Evolutionary conservation across 345 rosid species (phyloP).

Genomic region (Ailanthus altissimus): DNA sequence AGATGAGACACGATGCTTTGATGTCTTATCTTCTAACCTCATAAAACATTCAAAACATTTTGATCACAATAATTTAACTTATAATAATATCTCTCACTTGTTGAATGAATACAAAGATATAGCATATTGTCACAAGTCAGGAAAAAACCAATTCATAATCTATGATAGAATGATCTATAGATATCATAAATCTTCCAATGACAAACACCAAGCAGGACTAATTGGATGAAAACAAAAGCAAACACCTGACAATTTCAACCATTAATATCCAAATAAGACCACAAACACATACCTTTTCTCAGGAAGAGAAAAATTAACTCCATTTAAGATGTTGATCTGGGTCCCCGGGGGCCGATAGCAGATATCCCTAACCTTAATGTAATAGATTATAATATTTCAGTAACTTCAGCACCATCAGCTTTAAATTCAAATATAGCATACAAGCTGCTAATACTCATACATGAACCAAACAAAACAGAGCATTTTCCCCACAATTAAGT

Average conservation of each 20-base stretch:
- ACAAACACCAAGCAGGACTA: slow-evolving; percentile 10
- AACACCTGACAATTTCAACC: not conserved
- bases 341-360: slow-evolving; percentile 83
- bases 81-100: not conserved
- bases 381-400: slow-evolving; percentile 20
- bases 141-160: not conserved
- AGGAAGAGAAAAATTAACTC: slow-evolving; percentile 71
- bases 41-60: not conserved
- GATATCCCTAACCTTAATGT: slow-evolving; percentile 58
- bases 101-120: not conserved
- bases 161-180: not conserved
- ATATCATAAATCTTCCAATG: not conserved
- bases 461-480: not conserved
- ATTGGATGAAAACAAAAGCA: not conserved
- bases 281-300: slow-evolving; percentile 56
- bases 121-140: not conserved
- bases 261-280: not conserved
- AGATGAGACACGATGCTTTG: not conserved
- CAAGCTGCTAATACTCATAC: not conserved
- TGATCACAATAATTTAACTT: not conserved
- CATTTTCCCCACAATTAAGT: not conserved
- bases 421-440: not conserved
- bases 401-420: slow-evolving; percentile 13
- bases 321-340: slow-evolving; percentile 65
- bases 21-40: not conserved